phyloP scores from a whole-genome alignment of 805 yeast genomes.

The Saturnispora gosingensis region DNA sequence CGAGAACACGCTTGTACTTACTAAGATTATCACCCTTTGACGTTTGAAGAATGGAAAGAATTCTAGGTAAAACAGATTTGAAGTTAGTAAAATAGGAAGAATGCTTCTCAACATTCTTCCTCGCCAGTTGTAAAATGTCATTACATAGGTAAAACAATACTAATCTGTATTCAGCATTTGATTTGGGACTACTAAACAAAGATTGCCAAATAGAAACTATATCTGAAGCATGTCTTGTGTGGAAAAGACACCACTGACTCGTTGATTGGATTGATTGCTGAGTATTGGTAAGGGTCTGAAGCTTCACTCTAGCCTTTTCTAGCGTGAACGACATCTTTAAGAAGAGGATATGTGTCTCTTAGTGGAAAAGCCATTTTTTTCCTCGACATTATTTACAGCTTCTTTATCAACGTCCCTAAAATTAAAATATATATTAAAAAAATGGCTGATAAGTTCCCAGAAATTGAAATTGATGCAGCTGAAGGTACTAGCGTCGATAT shows the following conservation, averaged over 20 bases:
- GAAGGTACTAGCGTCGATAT: slow-evolving; percentile 27
- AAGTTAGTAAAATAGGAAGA: slow-evolving; percentile 52
- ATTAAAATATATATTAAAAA: slow-evolving; percentile 1
- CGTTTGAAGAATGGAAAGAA: slow-evolving; percentile 21
- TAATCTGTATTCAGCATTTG: slow-evolving; percentile 24
- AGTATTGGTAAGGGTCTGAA: slow-evolving; percentile 43
- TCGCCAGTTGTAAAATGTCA: slow-evolving; percentile 74
- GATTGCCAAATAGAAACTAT: slow-evolving; percentile 27
- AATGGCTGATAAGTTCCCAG: slow-evolving; percentile 77
- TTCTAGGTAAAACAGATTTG: slow-evolving; percentile 37
- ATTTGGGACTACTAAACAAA: slow-evolving; percentile 16
- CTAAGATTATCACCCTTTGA: slow-evolving; percentile 17
- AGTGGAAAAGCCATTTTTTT: neutral
- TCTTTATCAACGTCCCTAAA: neutral
- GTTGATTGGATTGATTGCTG: slow-evolving; percentile 68
- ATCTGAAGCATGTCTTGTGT: slow-evolving; percentile 46
- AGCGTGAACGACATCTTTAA: slow-evolving; percentile 42
- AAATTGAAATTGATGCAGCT: slow-evolving; percentile 35
- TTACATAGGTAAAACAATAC: slow-evolving; percentile 62
- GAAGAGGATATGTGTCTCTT: neutral
- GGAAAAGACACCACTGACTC: slow-evolving; percentile 64
- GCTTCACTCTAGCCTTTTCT: slow-evolving; percentile 39
- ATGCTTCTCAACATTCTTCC: slow-evolving; percentile 42
- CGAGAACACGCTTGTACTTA: slow-evolving; percentile 41
- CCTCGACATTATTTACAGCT: neutral